Base-by-base conservation (phyloP, 768 basidiomycete genomes). In the Udeniomyces megalosporus region DNA sequence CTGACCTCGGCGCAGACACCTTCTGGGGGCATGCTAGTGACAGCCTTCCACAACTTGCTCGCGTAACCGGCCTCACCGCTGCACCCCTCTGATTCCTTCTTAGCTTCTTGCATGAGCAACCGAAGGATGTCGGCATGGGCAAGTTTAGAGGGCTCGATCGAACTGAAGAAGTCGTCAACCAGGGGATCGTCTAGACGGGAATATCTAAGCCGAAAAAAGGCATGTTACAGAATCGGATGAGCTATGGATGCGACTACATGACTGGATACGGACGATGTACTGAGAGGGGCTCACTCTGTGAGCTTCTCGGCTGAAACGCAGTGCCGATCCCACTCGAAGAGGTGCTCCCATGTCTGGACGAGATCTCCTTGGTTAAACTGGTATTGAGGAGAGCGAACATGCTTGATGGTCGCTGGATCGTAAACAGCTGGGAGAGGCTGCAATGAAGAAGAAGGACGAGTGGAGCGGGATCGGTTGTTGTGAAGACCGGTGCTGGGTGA, bases 271-370 rank as follows among this genome's bases (percentile, higher is more conserved):
- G 24, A 35, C 22, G 12, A 38, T 31, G 45, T n/a, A 2, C 20
- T 14, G 20, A 38, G 4, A 14, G 11, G 35, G 24, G 47, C 62
- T 3, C n/a, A 63, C 62, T 45, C 34, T 29, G 34, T 50, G 42
- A 63, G 62, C 31, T 63, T 34, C 1, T 22, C 14, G n/a, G 55
- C 54, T 4, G 56, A 44, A 24, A 63, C 46, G n/a, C 54, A 57
- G 50, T 35, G 22, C 2, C 52, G 42, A 49, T 57, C 48, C 62
- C 62, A 63, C 6, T 44, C 31, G 28, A 62, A 62, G 17, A 48
- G 29, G 26, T 54, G 53, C 20, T 34, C 53, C 61, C 61, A 62
- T 11, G 54, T 45, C 24, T 54, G 7, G 22, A 62, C 35, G 47
- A 55, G 52, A 8, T 55, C 53, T 12, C 61, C 61, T 15, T 17